A percentile compares a stretch with the other conserved stretches of the same genome.
These are phyloP conservation scores for Colletotrichum kahawae DNA, from an alignment of 2,329 filamentous ascomycete genomes.

Conservation along the genomic window DNA sequence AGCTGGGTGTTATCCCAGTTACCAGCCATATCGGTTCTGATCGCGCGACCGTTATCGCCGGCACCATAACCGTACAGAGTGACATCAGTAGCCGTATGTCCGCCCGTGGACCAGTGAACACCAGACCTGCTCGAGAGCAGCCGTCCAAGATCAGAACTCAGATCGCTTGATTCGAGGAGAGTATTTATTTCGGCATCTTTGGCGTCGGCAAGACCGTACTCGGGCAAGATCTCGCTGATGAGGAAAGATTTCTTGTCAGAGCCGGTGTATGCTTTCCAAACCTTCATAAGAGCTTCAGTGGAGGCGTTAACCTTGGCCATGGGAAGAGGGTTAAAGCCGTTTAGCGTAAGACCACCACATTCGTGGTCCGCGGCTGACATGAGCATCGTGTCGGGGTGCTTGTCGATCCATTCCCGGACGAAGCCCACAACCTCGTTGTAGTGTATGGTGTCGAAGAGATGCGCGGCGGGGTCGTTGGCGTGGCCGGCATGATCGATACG, in stretches of 20 bases:
- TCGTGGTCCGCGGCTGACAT: slow-evolving; percentile 46
- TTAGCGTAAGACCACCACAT: slow-evolving; percentile 41
- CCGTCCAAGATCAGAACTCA: slow-evolving; percentile 28
- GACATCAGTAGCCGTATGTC: slow-evolving; percentile 34
- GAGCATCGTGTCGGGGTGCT: slow-evolving; percentile 40
- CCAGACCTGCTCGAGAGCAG: slow-evolving; percentile 28
- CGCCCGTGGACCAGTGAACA: slow-evolving; percentile 29
- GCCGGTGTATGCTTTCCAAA: slow-evolving; percentile 31
- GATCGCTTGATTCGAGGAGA: slow-evolving; percentile 30
- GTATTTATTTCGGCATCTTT: slow-evolving; percentile 32
- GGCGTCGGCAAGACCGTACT: slow-evolving; percentile 34
- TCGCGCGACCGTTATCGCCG: slow-evolving; percentile 13
- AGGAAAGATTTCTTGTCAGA: slow-evolving; percentile 34
- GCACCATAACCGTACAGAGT: slow-evolving; percentile 38
- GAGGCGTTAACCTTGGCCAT: slow-evolving; percentile 34
- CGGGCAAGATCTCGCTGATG: slow-evolving; percentile 30
- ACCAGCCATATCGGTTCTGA: slow-evolving; percentile 24
- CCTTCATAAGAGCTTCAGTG: slow-evolving; percentile 30
- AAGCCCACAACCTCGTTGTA: slow-evolving; percentile 42
- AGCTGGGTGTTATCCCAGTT: slow-evolving; percentile 32
- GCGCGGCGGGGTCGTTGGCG: slow-evolving; percentile 59
- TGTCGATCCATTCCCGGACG: slow-evolving; percentile 43
- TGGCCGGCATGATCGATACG: slow-evolving; percentile 45
- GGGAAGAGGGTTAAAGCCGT: slow-evolving; percentile 38
- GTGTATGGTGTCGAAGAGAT: slow-evolving; percentile 49